Evolutionary conservation across 495 filamentous ascomycete species (phyloP).

Genomic region (Clohesyomyces aquaticus): DNA sequence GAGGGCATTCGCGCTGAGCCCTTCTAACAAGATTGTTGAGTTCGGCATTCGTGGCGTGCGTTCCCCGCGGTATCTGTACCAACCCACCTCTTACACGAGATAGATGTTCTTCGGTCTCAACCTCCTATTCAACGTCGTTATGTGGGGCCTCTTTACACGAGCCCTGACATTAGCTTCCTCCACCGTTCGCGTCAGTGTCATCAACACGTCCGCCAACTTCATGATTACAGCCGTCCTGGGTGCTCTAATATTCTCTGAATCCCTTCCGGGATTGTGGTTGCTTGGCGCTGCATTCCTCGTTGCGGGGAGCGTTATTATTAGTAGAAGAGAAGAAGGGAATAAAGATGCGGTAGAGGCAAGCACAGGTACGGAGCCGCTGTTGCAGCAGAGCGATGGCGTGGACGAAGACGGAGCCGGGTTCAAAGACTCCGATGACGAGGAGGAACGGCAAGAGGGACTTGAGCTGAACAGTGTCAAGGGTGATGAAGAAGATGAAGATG

Average conservation of each 20-base stretch:
- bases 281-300: conserved; percentile 81
- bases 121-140: conserved; percentile 85
- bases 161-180: conserved; percentile 81
- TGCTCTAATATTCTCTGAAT: conserved; percentile 70
- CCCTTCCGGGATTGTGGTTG: conserved; percentile 82
- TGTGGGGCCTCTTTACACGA: conserved; percentile 90
- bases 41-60: conserved; percentile 70
- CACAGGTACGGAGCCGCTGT: conserved; percentile 30
- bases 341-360: conserved; percentile 25
- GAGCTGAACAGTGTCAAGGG: conserved; percentile 35
- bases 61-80: conserved; percentile 7
- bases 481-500: conserved; percentile 23
- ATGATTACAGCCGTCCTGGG: conserved; percentile 86
- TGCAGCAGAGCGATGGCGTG: conserved; percentile 17
- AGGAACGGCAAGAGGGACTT: conserved; percentile 9
- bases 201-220: conserved; percentile 94
- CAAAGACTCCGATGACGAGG: conserved; percentile 21
- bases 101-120: conserved; percentile 88
- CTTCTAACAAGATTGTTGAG: conserved; percentile 61
- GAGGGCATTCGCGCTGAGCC: conserved; percentile 59
- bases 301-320: conserved; percentile 88
- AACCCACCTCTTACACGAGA: conserved; percentile 7
- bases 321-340: conserved; percentile 69
- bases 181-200: conserved; percentile 87
- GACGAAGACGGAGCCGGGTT: conserved; percentile 11